phyloP scores from a whole-genome alignment of 2,329 filamentous ascomycete genomes.

The Trichoderma sp. region DNA sequence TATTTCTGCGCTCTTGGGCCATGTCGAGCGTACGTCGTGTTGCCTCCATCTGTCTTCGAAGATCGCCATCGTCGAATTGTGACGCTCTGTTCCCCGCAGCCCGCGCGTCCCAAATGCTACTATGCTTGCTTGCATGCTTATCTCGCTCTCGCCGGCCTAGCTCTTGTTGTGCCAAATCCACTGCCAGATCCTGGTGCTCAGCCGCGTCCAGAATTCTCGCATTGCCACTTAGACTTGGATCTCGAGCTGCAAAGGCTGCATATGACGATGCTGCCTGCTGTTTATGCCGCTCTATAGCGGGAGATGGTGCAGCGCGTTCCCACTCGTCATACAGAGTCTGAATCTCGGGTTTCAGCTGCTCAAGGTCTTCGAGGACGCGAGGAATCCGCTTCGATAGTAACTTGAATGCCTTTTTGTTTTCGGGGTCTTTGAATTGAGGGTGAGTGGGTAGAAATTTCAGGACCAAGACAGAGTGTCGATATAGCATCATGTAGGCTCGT shows the following conservation, averaged over 20 bases:
- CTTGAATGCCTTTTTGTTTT: constrained; percentile 64
- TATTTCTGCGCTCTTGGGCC: constrained; percentile 30
- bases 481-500: constrained; percentile 88
- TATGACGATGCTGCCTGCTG: constrained; percentile 33
- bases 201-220: constrained; percentile 66
- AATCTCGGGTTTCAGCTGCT: constrained; percentile 77
- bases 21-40: constrained; percentile 50
- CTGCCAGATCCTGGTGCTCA: constrained; percentile 73
- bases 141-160: constrained; percentile 66
- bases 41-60: constrained; percentile 55
- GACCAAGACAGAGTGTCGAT: constrained; percentile 84
- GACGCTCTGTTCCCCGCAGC: background rate
- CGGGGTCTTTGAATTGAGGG: constrained; percentile 69
- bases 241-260: constrained; percentile 53
- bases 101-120: constrained; percentile 53
- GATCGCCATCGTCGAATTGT: constrained; percentile 43
- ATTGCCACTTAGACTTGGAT: constrained; percentile 61
- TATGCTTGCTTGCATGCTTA: constrained; percentile 57
- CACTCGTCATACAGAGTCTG: constrained; percentile 70
- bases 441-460: constrained; percentile 73
- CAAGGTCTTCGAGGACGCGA: constrained; percentile 68
- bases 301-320: constrained; percentile 49
- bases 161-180: constrained; percentile 74
- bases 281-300: background rate
- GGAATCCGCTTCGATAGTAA: constrained; percentile 51